Evolutionary conservation across 1,284 basidiomycete species (phyloP).

Genomic region (Ganoderma resinaceum): DNA sequence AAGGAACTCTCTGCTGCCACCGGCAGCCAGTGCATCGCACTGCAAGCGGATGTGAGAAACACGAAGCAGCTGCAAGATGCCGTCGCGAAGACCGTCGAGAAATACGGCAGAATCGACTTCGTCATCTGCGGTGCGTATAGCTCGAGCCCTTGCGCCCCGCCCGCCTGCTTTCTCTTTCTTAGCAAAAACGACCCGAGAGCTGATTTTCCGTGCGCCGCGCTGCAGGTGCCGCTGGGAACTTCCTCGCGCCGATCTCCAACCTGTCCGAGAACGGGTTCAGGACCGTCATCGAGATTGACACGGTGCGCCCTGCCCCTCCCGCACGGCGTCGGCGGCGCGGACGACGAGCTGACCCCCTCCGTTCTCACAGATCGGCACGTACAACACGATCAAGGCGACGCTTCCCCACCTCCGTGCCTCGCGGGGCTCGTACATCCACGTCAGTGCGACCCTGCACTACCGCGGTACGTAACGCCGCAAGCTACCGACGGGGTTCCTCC

Average conservation of each 20-base stretch:
- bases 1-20: slow-evolving; percentile 76
- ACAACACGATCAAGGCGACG: slow-evolving; percentile 94
- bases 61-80: slow-evolving; percentile 79
- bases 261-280: slow-evolving; percentile 90
- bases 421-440: slow-evolving; percentile 88
- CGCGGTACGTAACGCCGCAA: slow-evolving; percentile 55
- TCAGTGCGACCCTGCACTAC: slow-evolving; percentile 93
- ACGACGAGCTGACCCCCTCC: slow-evolving; percentile 6
- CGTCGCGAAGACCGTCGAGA: slow-evolving; percentile 76
- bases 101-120: slow-evolving; percentile 91
- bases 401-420: slow-evolving; percentile 73
- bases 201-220: slow-evolving; percentile 8
- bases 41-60: slow-evolving; percentile 86
- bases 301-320: slow-evolving; percentile 53
- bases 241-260: slow-evolving; percentile 83
- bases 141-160: neutral
- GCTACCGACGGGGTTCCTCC: slow-evolving; percentile 4
- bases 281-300: slow-evolving; percentile 95
- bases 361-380: slow-evolving; percentile 79
- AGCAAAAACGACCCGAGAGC: neutral
- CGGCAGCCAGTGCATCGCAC: slow-evolving; percentile 75
- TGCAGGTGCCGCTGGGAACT: slow-evolving; percentile 89
- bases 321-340: slow-evolving; percentile 6
- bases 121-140: slow-evolving; percentile 83
- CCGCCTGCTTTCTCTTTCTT: neutral